Conservation (phyloP, 1,284 basidiomycete species). For the Rhizopogon parksii region DNA sequence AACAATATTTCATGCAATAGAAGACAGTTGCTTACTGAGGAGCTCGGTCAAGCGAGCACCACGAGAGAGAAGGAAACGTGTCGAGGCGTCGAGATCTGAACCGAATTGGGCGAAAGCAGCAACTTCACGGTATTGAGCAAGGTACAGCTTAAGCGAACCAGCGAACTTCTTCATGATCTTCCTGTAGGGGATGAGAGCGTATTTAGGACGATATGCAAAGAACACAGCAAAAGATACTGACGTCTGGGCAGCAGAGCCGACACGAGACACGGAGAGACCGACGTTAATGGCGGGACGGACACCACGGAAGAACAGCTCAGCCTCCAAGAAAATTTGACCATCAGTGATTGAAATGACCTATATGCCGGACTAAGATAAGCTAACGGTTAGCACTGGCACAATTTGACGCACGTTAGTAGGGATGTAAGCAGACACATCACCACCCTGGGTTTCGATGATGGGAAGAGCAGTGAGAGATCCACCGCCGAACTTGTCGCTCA, state of each 20-base stretch:
- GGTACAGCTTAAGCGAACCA: slow-evolving; percentile 98
- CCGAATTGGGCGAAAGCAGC: slow-evolving; percentile 99
- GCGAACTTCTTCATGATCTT: slow-evolving; percentile 99
- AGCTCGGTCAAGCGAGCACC: slow-evolving; percentile 98
- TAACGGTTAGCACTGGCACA: neutral
- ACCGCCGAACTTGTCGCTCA: slow-evolving; percentile 97
- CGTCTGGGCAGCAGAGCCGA: slow-evolving; percentile 99
- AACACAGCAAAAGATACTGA: slow-evolving; percentile 32
- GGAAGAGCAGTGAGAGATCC: slow-evolving; percentile 98
- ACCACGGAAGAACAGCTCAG: slow-evolving; percentile 99
- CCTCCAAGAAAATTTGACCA: slow-evolving; percentile 99
- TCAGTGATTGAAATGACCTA: slow-evolving; percentile 97
- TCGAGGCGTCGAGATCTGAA: slow-evolving; percentile 98
- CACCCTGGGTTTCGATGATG: slow-evolving; percentile 99
- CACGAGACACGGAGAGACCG: slow-evolving; percentile 99
- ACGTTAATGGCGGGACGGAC: slow-evolving; percentile 99
- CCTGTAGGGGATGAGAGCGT: slow-evolving; percentile 30
- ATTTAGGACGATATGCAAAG: slow-evolving; percentile 7
- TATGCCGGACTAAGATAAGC: neutral
- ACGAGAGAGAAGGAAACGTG: slow-evolving; percentile 94
- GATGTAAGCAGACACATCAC: slow-evolving; percentile 99
- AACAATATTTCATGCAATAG: neutral
- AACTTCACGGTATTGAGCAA: slow-evolving; percentile 99
- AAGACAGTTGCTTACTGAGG: slow-evolving; percentile 56
- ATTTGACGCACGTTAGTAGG: slow-evolving; percentile 62